Evolutionary conservation across 1,284 basidiomycete species (phyloP).

Genomic region (Puccinia hordei): DNA sequence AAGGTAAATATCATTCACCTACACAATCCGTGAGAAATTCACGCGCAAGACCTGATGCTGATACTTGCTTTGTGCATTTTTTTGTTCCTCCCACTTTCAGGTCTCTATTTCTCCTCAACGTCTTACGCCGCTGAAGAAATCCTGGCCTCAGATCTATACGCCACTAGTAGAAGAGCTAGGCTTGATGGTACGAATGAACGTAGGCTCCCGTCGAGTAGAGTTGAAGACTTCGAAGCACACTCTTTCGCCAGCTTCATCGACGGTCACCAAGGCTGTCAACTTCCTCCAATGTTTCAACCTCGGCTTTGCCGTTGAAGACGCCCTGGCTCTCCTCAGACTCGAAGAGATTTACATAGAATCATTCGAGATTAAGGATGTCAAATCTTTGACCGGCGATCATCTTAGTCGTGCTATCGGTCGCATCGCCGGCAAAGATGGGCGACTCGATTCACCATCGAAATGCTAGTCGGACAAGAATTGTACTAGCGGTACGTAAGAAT

Average conservation of each 20-base stretch:
- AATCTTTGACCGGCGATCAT: constrained; percentile 44
- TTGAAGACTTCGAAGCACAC: constrained; percentile 46
- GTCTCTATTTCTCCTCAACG: constrained; percentile 47
- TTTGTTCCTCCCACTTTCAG: constrained; percentile 26
- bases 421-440: constrained; percentile 48
- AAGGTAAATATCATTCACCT: background rate
- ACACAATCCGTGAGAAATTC: background rate
- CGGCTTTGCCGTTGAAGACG: constrained; percentile 42
- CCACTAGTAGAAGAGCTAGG: constrained; percentile 46
- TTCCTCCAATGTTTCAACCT: constrained; percentile 48
- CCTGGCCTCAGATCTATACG: constrained; percentile 49
- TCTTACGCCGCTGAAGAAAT: constrained; percentile 38
- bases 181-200: constrained; percentile 44
- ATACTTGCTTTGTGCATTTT: background rate
- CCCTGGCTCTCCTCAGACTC: constrained; percentile 36
- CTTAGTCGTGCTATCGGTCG: constrained; percentile 50
- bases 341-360: constrained; percentile 50
- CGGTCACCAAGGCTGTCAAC: constrained; percentile 33
- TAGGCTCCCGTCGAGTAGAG: constrained; percentile 26
- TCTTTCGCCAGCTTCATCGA: constrained; percentile 42
- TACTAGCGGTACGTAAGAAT: constrained; percentile 38
- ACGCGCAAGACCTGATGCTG: background rate
- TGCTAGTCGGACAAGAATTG: constrained; percentile 49
- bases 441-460: constrained; percentile 50
- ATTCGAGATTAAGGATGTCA: constrained; percentile 49